These are phyloP conservation scores for Fusarium nelsonii DNA, from an alignment of 2,329 filamentous ascomycete species.

Conservation along the genomic window DNA sequence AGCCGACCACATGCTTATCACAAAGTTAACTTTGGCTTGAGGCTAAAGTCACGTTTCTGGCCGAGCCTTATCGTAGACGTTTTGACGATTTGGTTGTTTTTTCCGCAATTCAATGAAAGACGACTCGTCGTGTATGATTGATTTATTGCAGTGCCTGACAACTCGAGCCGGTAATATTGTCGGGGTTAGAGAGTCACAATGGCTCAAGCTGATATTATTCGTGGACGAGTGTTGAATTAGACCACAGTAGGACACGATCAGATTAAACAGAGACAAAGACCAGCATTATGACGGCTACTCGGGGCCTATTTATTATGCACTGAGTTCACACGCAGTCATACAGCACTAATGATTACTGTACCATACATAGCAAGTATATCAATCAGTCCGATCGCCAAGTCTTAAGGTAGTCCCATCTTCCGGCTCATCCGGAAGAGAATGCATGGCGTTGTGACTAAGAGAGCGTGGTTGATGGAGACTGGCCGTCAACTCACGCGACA, in stretches of 20 bases:
- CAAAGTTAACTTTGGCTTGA: conserved; percentile 9
- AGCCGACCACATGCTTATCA: conserved; percentile 17
- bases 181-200: background rate
- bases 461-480: conserved; percentile 40
- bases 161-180: too few species aligned
- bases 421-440: conserved; percentile 41
- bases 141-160: background rate
- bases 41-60: conserved; percentile 17
- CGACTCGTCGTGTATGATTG: background rate
- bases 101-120: background rate
- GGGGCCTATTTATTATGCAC: conserved; percentile 41
- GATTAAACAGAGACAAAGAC: background rate
- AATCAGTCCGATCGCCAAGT: conserved; percentile 23
- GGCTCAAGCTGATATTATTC: background rate
- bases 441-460: conserved; percentile 41
- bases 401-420: conserved; percentile 26
- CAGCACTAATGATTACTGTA: conserved; percentile 3
- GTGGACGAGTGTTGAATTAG: background rate
- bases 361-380: background rate
- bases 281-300: conserved; percentile 8
- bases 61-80: conserved; percentile 10
- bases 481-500: conserved; percentile 40
- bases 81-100: background rate
- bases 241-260: background rate
- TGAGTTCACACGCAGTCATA: conserved; percentile 20